Evolutionary conservation across 2,329 filamentous ascomycete genomes (phyloP).

Genomic region (Aspergillus ochraceoroseus): DNA sequence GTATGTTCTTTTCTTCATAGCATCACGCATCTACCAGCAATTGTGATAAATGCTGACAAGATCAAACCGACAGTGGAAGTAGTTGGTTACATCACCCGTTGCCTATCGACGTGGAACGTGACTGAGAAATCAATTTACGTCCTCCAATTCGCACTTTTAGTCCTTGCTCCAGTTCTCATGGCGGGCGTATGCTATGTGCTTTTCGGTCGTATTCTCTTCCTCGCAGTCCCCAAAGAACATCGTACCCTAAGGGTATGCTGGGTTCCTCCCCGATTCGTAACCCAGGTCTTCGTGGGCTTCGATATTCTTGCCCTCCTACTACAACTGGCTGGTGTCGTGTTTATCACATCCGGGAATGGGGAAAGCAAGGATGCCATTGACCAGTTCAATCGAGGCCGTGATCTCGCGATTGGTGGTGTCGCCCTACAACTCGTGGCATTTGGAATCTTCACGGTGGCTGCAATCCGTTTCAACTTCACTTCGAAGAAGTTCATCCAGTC

Average conservation of each 20-base stretch:
- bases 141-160: conserved; percentile 38
- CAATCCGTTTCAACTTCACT: conserved; percentile 47
- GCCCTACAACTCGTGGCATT: conserved; percentile 46
- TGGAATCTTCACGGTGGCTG: conserved; percentile 46
- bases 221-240: conserved; percentile 33
- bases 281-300: conserved; percentile 42
- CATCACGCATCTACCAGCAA: no score
- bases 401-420: conserved; percentile 41
- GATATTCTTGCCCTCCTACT: conserved; percentile 40
- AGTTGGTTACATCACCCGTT: conserved; percentile 36
- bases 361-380: conserved; percentile 19
- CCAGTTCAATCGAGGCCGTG: conserved; percentile 36
- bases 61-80: conserved; percentile 33
- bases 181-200: conserved; percentile 40
- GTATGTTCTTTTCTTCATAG: conserved; percentile 23
- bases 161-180: conserved; percentile 41
- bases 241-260: conserved; percentile 37
- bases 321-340: conserved; percentile 38
- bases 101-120: conserved; percentile 28
- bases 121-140: conserved; percentile 29
- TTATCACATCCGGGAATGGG: conserved; percentile 37
- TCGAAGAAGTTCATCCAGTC: conserved; percentile 36
- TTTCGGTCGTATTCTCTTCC: conserved; percentile 41
- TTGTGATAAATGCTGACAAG: no score
- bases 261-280: conserved; percentile 34